These are phyloP conservation scores for Exophiala sideris DNA, from an alignment of 2,329 filamentous ascomycete species.

Conservation along the genomic window DNA sequence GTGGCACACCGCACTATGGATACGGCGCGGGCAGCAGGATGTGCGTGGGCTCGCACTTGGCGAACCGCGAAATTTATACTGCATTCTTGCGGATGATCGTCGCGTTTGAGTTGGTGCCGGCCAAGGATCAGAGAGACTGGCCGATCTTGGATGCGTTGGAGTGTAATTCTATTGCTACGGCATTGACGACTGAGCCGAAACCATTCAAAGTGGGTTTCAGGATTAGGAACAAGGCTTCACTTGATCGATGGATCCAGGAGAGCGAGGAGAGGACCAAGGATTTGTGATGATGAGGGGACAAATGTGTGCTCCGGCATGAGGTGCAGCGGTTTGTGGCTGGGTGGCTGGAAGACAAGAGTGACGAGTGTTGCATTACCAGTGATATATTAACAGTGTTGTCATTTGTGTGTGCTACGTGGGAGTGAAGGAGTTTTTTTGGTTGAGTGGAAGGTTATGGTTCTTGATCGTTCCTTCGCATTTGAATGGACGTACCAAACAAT, in stretches of 20 bases:
- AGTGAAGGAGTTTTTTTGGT: too few species aligned
- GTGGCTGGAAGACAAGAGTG: too few species aligned
- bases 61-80: conserved; percentile 61
- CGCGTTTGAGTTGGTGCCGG: conserved; percentile 54
- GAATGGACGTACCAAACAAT: background rate
- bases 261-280: conserved; percentile 53
- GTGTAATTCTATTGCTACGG: conserved; percentile 56
- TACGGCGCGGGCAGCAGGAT: conserved; percentile 63
- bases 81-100: conserved; percentile 58
- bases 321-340: too few species aligned
- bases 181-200: conserved; percentile 60
- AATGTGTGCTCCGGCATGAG: background rate
- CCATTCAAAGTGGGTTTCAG: conserved; percentile 59
- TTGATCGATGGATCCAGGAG: conserved; percentile 53
- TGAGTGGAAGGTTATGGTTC: too few species aligned
- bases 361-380: too few species aligned
- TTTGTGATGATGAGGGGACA: conserved; percentile 31
- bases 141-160: conserved; percentile 57
- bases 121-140: conserved; percentile 45
- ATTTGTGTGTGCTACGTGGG: too few species aligned
- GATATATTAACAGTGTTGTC: too few species aligned
- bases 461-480: conserved; percentile 8
- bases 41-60: conserved; percentile 62
- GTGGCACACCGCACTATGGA: conserved; percentile 59
- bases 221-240: conserved; percentile 44